phyloP scores from a whole-genome alignment of 345 rosid species.

The Crucihimalaya himalaica region DNA sequence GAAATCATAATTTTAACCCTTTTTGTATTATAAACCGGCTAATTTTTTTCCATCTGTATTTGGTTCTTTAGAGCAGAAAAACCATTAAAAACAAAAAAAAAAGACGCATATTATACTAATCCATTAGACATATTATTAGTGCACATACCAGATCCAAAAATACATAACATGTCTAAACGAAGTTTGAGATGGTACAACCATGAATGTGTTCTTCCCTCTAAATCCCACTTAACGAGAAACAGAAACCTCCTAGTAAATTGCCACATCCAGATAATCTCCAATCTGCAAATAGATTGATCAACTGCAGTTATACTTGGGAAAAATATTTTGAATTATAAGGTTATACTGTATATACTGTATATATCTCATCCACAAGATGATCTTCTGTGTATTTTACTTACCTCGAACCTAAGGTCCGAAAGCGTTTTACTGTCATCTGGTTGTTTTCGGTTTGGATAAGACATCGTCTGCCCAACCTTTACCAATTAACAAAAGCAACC shows the following conservation, averaged over 20 bases:
- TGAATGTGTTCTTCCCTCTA: conserved; percentile 16
- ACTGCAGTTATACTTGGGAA: conserved; percentile 11
- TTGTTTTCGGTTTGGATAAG: conserved; percentile 67
- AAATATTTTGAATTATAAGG: background rate
- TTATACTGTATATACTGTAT: background rate
- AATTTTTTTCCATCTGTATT: background rate
- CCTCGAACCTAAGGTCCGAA: conserved; percentile 86
- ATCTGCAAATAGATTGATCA: conserved; percentile 51
- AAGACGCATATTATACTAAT: background rate
- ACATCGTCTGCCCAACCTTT: conserved; percentile 81
- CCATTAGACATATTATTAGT: background rate
- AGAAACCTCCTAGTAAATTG: conserved; percentile 42
- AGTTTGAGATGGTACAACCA: conserved; percentile 23
- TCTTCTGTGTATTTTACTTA: conserved; percentile 24
- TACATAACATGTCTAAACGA: conserved; percentile 28
- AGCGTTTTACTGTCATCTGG: conserved; percentile 74
- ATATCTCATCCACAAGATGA: background rate
- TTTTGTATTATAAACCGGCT: background rate
- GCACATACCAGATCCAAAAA: conserved; percentile 19
- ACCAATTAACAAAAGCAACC: conserved; percentile 19
- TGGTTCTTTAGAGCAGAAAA: background rate
- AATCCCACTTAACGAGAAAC: conserved; percentile 3
- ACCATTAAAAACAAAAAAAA: background rate
- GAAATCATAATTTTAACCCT: background rate
- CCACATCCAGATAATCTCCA: conserved; percentile 94